Evolutionary conservation across 106 monocot genomes (phyloP), one percentile per base, ranked within the genome.

Genomic region (Platanthera zijinensis): DNA sequence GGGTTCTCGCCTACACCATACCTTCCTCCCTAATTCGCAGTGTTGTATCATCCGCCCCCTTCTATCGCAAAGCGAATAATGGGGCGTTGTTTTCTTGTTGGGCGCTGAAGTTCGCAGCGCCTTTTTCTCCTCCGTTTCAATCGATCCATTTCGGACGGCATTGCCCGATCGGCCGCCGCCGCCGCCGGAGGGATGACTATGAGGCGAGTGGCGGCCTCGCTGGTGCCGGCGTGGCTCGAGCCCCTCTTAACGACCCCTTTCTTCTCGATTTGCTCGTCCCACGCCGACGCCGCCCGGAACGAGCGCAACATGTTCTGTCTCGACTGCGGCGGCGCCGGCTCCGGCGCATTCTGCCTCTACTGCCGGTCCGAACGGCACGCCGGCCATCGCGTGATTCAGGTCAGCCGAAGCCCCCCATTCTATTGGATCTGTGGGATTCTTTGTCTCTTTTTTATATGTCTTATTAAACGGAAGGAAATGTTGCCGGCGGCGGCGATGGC

Each of bases 311-410:
- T 78, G 69, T 70, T 69, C 78, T 78, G 69, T 52, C 78, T 78
- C 69, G 52, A 68, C 52, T 70, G 68, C 13, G 48, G 57, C 62
- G 70, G 11, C 49, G 19, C 76, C 8, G 54, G 17, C 56, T 50
- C 66, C 75, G 77, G 53, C 73, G 71, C 87, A 56, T 85, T 86
- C 88, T 90, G 90, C 92, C 78, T 84, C 78, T 84, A 85, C 83
- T 88, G 86, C 82, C 89, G 90, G 50, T 53, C 84, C 67, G 76
- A 85, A 53, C 8, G 15, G 30, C 93, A 93, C 78, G 21, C 82
- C 76, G 79, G 72, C 81, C 95, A 95, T 78, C 84, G 83, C 49
- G 90, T 90, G 74, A 88, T 95, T 59, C 95, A 95, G 83, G 95
- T 90, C 79, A 51, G 18, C 57, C 12, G 67, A 10, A 45, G 50